These are phyloP conservation scores for Schizophyllum amplum DNA, from an alignment of 1,284 basidiomycete species.

Conservation along the genomic window DNA sequence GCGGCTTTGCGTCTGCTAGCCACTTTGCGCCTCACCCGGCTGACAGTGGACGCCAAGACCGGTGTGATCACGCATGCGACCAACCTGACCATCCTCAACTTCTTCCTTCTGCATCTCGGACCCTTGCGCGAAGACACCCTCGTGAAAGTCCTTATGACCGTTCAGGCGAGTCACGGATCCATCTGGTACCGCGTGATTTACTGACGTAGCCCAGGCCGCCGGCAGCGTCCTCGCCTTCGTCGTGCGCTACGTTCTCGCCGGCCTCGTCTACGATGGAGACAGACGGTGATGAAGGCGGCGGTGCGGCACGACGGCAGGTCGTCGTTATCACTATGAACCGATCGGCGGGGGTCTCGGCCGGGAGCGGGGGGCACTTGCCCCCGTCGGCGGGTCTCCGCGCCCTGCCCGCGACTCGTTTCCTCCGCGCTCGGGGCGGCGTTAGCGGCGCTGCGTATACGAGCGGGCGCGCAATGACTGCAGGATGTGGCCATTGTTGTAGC, in stretches of 20 bases:
- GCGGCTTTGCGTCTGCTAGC: constrained; percentile 53
- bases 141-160: constrained; percentile 60
- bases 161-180: constrained; percentile 46
- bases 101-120: constrained; percentile 70
- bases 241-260: constrained; percentile 81
- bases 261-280: constrained; percentile 85
- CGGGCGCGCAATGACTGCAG: too few relatives aligned
- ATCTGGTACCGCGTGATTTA: constrained; percentile 2
- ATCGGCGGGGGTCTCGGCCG: not conserved
- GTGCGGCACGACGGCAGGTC: not conserved
- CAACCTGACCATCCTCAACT: constrained; percentile 86
- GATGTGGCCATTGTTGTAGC: too few relatives aligned
- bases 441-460: too few relatives aligned
- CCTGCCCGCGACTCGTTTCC: not conserved
- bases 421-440: not conserved
- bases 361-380: not conserved
- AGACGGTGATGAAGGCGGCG: constrained; percentile 40
- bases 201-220: constrained; percentile 33
- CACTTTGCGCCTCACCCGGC: constrained; percentile 55
- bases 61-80: constrained; percentile 61
- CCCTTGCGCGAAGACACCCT: constrained; percentile 77
- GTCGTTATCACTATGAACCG: not conserved
- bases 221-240: constrained; percentile 76
- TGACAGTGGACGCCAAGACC: constrained; percentile 48
- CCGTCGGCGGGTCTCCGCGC: not conserved